Base-by-base conservation (phyloP, 2,329 filamentous ascomycete species). In the Elsinoe batatas region DNA sequence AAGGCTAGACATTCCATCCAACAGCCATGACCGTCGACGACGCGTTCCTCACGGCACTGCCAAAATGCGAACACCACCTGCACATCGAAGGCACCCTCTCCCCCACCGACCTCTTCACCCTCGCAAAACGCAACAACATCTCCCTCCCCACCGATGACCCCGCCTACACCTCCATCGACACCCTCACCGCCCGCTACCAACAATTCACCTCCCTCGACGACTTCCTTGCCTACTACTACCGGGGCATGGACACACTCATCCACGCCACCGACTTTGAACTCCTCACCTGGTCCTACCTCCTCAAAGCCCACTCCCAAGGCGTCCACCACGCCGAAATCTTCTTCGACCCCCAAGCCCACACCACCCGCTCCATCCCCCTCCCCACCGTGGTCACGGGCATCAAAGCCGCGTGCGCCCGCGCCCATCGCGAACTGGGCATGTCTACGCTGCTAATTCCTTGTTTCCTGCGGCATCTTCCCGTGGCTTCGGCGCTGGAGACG, bases 31-130 rank as follows among this genome's bases (percentile, higher is more conserved):
- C 30, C 20, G 63, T 71, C 12, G 69, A 81, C 53, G 81, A 83
- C 69, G 67, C 74, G 40, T 82, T 88, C 66, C 76, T 90, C 36
- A 69, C 72, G 53, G 76, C 77, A 32, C 78, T 91, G 30, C 87
- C 87, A 60, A 91, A 91, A 74, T 87, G 84, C 71, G 87, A 91
- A 68, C 87, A 90, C 65, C 87, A 91, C 70, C 79, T 91, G 54
- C 87, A 91, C 67, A 76, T 91, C 33, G 87, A 91, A 69, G 87
- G 87, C 56, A 84, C 84, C 11, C 76, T 91, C 36, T 82, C 83
- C 38, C 85, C 87, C 1, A 72, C 76, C 56, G 75, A 89, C 37
- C 79, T 90, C 59, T 91, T 90, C 72, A 65, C 74, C 30, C 80
- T 91, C 4, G 84, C 87, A 5, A 66, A 72, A 35, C 79, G 79